Base-by-base conservation (phyloP, 352 stramenopile genomes). In the Globisporangium spiculum region DNA sequence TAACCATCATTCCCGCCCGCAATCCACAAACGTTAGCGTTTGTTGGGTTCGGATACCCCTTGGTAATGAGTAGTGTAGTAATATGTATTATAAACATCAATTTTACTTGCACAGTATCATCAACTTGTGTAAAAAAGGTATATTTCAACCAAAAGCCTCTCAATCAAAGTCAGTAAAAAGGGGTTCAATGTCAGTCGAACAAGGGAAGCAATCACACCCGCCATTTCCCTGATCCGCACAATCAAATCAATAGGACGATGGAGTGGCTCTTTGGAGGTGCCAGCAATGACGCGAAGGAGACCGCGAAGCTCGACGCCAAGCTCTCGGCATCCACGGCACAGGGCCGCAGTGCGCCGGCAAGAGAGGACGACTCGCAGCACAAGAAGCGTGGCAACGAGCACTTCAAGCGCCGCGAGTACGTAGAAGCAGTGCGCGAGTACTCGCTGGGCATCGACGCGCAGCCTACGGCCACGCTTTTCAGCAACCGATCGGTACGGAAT, bases 401-500 rank as follows among this genome's bases (percentile, higher is more conserved):
- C 27, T 94, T 93, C 44, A 83, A 85, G 52, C 65, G 64, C 27
- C 80, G 82, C 54, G 73, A 92, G 30, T 94, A 77, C 62, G 75
- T 78, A 30, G 75, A 56, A 9, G 86, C 86, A 0, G 73, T 83
- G 32, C 66, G 38, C 62, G 84, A 93, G 69, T 94, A 93, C 68
- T 85, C 86, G 24, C 44, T 76, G 0, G 86, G 86, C 18, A 84
- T 94, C 53, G 80, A 71, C 6, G 67, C 69, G 16, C 65, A 74
- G 32, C 75, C 86, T 22, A 88, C 83, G 0, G 84, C 86, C 7
- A 94, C 86, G 54, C 71, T 94, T 27, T 80, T 84, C 67, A 94
- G 86, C 74, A 94, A 94, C 66, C 83, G 86, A 34, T 94, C 86
- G 30, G 78, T 83, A 53, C 14, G 66, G 6, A 18, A 30, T 56